Evolutionary conservation across 2,329 filamentous ascomycete species (phyloP).

Genomic region (Stenocarpella maydis): DNA sequence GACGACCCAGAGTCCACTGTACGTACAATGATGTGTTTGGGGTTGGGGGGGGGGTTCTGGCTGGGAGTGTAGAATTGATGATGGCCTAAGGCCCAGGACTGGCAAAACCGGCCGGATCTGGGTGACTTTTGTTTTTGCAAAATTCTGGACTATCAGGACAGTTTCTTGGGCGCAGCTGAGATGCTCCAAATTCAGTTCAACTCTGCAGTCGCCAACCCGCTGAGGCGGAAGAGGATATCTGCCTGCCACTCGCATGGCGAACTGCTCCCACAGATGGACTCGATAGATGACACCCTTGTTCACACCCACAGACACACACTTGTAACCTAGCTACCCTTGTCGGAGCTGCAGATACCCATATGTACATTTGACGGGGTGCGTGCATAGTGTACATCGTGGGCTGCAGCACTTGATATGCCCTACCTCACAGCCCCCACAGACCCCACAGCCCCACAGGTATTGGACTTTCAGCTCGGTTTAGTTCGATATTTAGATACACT

Average conservation of each 20-base stretch:
- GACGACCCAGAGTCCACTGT: neutral
- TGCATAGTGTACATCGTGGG: neutral
- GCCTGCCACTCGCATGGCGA: constrained; percentile 3
- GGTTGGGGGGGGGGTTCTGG: neutral
- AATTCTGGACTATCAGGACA: neutral
- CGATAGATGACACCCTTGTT: constrained; percentile 12
- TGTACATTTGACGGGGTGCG: constrained; percentile 13
- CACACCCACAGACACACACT: constrained; percentile 17
- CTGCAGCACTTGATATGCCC: constrained; percentile 3
- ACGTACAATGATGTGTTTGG: no score
- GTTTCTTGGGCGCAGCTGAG: neutral
- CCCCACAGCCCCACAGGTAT: neutral
- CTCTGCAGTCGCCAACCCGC: neutral
- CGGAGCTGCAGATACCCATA: constrained; percentile 26
- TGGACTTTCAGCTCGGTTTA: neutral
- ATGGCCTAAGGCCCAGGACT: neutral
- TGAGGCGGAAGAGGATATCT: neutral
- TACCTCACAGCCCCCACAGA: constrained; percentile 1
- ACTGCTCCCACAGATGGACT: constrained; percentile 21
- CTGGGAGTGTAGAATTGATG: neutral
- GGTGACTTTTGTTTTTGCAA: constrained; percentile 7
- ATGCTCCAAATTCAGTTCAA: neutral
- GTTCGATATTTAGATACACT: no score
- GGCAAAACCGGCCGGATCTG: neutral
- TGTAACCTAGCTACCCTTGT: neutral